Conservation (phyloP, 2,329 filamentous ascomycete genomes). For the Cadophora sp. region DNA sequence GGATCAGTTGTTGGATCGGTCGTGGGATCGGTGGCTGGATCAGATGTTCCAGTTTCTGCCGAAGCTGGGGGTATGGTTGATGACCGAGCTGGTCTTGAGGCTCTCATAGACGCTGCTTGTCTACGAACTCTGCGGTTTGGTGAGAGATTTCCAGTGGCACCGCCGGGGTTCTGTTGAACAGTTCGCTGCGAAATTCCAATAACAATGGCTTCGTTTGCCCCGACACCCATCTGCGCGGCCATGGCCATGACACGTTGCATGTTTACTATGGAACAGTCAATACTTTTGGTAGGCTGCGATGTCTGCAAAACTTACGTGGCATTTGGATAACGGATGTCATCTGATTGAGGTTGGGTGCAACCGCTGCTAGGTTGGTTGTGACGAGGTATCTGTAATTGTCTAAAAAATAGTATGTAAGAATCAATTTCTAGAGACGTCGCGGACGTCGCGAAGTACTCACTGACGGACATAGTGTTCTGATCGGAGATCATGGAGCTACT, state of each 20-base stretch:
- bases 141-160: constrained; percentile 26
- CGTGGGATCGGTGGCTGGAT: not conserved
- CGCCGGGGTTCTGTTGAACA: constrained; percentile 30
- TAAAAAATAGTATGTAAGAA: constrained; percentile 6
- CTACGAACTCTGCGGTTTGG: constrained; percentile 16
- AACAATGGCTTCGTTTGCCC: constrained; percentile 24
- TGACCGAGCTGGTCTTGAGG: not conserved
- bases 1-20: constrained; percentile 1
- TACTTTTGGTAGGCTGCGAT: no score
- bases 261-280: constrained; percentile 26
- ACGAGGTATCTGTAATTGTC: constrained; percentile 33
- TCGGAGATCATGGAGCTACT: constrained; percentile 21
- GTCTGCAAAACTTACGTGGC: constrained; percentile 21
- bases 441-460: constrained; percentile 18
- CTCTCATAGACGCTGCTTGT: not conserved
- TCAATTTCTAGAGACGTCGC: not conserved
- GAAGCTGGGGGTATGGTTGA: not conserved
- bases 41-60: not conserved
- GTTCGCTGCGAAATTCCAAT: constrained; percentile 27
- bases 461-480: constrained; percentile 21
- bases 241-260: constrained; percentile 27
- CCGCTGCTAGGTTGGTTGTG: constrained; percentile 28
- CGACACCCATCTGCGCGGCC: constrained; percentile 25
- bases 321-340: constrained; percentile 30
- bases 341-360: constrained; percentile 28